These are phyloP conservation scores for Onygena corvina DNA, from an alignment of 2,329 filamentous ascomycete genomes.

Conservation along the genomic window DNA sequence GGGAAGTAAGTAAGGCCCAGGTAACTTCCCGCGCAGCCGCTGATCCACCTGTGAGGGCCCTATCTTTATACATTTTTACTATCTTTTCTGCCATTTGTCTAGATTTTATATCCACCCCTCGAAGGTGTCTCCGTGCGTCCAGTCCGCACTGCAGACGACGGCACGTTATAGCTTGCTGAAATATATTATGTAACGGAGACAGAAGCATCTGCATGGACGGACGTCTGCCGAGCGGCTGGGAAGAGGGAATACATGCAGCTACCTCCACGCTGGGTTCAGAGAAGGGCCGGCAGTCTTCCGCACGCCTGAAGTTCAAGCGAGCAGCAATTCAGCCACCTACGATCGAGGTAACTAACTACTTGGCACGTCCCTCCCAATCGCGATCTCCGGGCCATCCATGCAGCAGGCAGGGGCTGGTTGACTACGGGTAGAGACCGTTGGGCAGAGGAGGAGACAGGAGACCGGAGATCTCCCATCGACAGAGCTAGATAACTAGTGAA, in stretches of 20 bases:
- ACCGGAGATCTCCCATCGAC: not conserved
- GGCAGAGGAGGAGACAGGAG: not conserved
- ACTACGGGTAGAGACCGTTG: not conserved
- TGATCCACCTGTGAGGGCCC: not conserved
- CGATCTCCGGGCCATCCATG: not conserved
- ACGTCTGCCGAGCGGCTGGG: constrained; percentile 1
- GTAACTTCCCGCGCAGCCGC: constrained; percentile 2
- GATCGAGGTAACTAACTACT: not conserved
- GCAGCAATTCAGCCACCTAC: not conserved
- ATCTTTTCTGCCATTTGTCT: not conserved
- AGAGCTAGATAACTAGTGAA: not conserved
- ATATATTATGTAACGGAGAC: not conserved
- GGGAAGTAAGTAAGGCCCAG: not conserved
- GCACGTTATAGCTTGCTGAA: not conserved
- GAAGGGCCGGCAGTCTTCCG: not conserved
- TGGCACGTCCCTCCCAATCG: not conserved
- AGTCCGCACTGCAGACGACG: not conserved
- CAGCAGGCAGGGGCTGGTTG: not conserved
- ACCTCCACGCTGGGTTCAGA: not conserved
- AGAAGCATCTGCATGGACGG: not conserved
- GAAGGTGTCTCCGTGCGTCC: not conserved
- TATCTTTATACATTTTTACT: not conserved
- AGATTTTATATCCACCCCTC: not conserved
- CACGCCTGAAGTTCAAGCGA: not conserved
- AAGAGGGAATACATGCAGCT: no score